Base-by-base conservation (phyloP, 2,329 filamentous ascomycete genomes). In the Cercospora nicotianae region DNA sequence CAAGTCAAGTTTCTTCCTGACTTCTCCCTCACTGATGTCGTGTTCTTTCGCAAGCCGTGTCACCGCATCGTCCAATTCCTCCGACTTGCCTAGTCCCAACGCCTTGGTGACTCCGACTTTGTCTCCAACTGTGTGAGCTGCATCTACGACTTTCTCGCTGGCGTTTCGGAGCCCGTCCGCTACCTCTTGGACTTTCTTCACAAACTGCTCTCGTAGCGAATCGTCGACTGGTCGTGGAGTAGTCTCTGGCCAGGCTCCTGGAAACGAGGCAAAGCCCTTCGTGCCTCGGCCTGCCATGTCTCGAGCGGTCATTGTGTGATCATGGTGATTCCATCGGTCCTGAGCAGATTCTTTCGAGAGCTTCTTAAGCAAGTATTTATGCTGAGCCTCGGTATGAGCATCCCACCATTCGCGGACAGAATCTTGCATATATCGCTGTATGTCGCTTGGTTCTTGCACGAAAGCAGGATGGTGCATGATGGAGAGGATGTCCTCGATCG, bases 231-330 rank as follows among this genome's bases (percentile, higher is more conserved):
- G 55, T 3, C 55, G 55, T 10, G 55, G 30, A 2, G 31, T 36
- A 36, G 55, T 59, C 30, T 59, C 28, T 23, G 55, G 55, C 55
- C 55, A 59, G 8, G 55, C 55, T 10, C 55, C 55, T 12, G 55
- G 55, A 13, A 59, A 59, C n/a, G 55, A 18, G 18, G 55, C 55
- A 13, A 33, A 59, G 9, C 55, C 55, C 30, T 59, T 59, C 16
- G 55, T 36, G 28, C 55, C 55, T 31, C 55, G 55, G 3, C 55
- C 55, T 4, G 55, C 55, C 55, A 59, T 59, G n/a, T 59, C 55
- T 33, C 55, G 55, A 10, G 55, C 55, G 6, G 55, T 59, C 55
- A 59, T 59, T 59, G 55, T 59, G 31, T 59, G 55, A n/a, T 59
- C 55, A 13, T 59, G 55, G 4, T 59, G 55, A 36, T 36, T 59